phyloP scores from a whole-genome alignment of 176 grass and related monocot species.

The Oryza rufipogon region DNA sequence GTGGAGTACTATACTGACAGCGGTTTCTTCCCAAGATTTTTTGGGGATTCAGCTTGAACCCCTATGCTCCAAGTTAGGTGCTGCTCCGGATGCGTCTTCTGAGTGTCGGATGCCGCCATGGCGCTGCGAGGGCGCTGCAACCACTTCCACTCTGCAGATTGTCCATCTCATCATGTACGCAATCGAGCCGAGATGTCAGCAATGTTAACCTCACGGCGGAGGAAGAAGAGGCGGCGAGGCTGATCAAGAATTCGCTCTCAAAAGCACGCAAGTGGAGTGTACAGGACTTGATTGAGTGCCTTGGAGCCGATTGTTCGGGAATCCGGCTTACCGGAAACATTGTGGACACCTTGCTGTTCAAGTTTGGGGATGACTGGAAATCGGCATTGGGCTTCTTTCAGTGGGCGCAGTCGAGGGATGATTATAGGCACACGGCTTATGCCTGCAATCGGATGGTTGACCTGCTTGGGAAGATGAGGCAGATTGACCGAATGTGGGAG shows the following conservation, averaged over 20 bases:
- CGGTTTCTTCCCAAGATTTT: background rate
- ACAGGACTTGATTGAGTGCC: conserved; percentile 60
- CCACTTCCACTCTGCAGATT: conserved; percentile 17
- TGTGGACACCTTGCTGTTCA: conserved; percentile 66
- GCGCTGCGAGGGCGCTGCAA: conserved; percentile 19
- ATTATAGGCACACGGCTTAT: conserved; percentile 64
- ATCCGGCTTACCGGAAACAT: conserved; percentile 52
- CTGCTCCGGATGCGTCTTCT: conserved; percentile 11
- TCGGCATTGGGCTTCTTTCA: conserved; percentile 73
- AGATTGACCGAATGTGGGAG: conserved; percentile 75
- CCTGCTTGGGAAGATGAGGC: conserved; percentile 83
- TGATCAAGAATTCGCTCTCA: conserved; percentile 60
- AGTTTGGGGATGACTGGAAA: conserved; percentile 88
- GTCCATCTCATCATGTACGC: background rate
- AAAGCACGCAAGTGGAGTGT: conserved; percentile 49
- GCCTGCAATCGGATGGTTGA: conserved; percentile 78
- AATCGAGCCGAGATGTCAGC: background rate
- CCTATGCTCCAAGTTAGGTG: background rate
- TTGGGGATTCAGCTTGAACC: background rate
- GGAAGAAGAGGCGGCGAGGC: conserved; percentile 38
- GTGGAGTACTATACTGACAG: background rate
- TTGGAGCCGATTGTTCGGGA: conserved; percentile 47
- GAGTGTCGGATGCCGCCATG: conserved; percentile 8
- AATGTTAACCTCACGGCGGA: conserved; percentile 33
- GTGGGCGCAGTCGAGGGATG: conserved; percentile 63